Base-by-base conservation (phyloP, 441 rosid genomes). In the Hura crepitans region DNA sequence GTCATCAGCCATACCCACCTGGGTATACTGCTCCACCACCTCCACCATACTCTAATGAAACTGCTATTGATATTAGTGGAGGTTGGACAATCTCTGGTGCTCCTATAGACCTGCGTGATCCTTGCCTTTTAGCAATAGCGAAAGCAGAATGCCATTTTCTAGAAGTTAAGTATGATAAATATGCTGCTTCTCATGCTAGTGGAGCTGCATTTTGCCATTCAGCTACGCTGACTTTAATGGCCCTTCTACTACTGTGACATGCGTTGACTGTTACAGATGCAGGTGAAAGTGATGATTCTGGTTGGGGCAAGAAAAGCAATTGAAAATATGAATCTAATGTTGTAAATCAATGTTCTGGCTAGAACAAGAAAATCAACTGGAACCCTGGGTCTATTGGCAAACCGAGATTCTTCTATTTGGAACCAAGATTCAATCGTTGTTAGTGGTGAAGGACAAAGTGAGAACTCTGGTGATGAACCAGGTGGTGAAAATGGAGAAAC, bases 131-230 rank as follows among this genome's bases (percentile, higher is more conserved):
- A 68, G 96, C 97, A 27, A 86, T 95, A 47, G 98, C 98, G 23
- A 97, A 90, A 84, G 96, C 97, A 53, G 98, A 95, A 43, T 90
- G 86, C 43, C 96, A 84, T 70, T 84, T 85, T 79, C 59, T 90
- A 73, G 97, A 95, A 75, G 81, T 88, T 28, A 98, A 95, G 37
- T 92, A 95, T 71, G 91, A 85, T 42, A 98, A 92, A 39, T 89
- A 89, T 82, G 86, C 94, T 31, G 84, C 89, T 70, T 86, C 99
- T 69, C 92, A 83, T 83, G 91, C 95, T 18, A 91, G 86, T 27
- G 95, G 99, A 65, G 93, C 97, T 51, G 92, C 93, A 15, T 95
- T 95, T 77, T 92, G 89, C 76, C 99, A 97, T 49, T 95, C 98
- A 58, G 97, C 89, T 83, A 96, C 96, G 65, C 75, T 95, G 20